Percentiles rank a stretch among this genome's conserved stretches.
Evolutionary conservation across 1,139 yeast species (phyloP).

Genomic region (Pichia kudriavzevii): DNA sequence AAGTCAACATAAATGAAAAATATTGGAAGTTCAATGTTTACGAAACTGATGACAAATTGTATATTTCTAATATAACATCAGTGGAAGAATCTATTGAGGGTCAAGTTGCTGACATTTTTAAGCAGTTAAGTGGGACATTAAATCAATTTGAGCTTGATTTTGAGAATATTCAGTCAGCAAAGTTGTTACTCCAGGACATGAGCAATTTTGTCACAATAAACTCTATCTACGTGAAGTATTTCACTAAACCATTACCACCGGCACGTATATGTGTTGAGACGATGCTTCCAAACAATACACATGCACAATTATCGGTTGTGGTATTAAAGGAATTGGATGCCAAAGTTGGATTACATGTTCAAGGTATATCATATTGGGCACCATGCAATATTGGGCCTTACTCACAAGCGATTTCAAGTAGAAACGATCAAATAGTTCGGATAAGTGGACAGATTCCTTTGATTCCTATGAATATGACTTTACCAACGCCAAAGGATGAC

Average conservation of each 20-base stretch:
- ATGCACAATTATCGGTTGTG: constrained; percentile 54
- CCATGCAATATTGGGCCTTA: constrained; percentile 98
- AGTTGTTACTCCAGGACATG: constrained; percentile 62
- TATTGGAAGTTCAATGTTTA: constrained; percentile 16
- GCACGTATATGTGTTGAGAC: constrained; percentile 81
- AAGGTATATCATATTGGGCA: constrained; percentile 94
- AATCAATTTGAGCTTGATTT: constrained; percentile 27
- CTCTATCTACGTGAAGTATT: constrained; percentile 45
- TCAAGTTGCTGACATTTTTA: constrained; percentile 45
- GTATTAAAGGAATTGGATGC: constrained; percentile 28
- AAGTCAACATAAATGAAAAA: not conserved
- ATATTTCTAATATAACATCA: constrained; percentile 45
- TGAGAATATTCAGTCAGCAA: constrained; percentile 46
- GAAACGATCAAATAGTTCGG: constrained; percentile 41
- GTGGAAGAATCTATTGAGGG: constrained; percentile 28
- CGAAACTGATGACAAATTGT: constrained; percentile 31
- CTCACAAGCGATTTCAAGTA: constrained; percentile 66
- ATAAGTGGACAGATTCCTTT: constrained; percentile 94
- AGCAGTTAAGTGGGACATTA: constrained; percentile 33
- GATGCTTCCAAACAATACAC: constrained; percentile 30
- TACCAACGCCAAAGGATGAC: constrained; percentile 24
- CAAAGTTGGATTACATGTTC: constrained; percentile 74
- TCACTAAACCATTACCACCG: constrained; percentile 66
- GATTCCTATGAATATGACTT: constrained; percentile 60
- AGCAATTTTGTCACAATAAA: constrained; percentile 53